Conservation (phyloP, 139 green algal species). For the Chlamydomonas urium region DNA sequence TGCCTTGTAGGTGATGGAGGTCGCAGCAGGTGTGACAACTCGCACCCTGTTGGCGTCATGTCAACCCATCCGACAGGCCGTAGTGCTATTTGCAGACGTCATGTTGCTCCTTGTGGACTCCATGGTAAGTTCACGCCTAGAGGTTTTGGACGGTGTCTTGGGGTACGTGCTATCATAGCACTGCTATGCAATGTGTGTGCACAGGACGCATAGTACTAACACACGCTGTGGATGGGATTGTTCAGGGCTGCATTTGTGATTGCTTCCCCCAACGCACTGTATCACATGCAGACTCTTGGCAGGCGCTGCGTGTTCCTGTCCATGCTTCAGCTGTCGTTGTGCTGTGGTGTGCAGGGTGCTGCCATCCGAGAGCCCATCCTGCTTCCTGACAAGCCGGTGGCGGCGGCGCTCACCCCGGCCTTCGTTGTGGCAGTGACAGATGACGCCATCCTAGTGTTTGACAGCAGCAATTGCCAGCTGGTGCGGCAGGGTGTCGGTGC, state of each 20-base stretch:
- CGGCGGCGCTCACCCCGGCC: conserved; percentile 18
- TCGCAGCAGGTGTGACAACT: background rate
- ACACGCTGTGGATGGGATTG: too few species aligned
- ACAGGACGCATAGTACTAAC: too few species aligned
- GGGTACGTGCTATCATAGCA: background rate
- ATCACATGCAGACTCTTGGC: too few species aligned
- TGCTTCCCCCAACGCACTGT: background rate
- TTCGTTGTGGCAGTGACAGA: conserved; percentile 27
- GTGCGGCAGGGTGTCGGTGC: too few species aligned
- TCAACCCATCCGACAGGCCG: background rate
- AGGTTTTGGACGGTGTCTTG: background rate
- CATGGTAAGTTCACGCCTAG: background rate
- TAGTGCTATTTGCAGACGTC: conserved; percentile 12
- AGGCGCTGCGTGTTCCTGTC: too few species aligned
- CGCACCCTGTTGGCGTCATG: conserved; percentile 6
- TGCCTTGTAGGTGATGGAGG: conserved; percentile 3
- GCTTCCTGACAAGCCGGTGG: conserved; percentile 27
- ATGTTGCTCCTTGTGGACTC: conserved; percentile 23
- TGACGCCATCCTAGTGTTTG: conserved; percentile 14
- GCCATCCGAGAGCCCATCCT: conserved; percentile 30
- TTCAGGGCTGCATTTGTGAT: too few species aligned
- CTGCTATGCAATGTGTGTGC: too few species aligned
- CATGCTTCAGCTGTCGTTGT: too few species aligned
- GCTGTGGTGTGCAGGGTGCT: background rate
- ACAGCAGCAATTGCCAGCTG: conserved; percentile 9